Base-by-base conservation (phyloP, 169 alveolate species). In the Babesia divergens region DNA sequence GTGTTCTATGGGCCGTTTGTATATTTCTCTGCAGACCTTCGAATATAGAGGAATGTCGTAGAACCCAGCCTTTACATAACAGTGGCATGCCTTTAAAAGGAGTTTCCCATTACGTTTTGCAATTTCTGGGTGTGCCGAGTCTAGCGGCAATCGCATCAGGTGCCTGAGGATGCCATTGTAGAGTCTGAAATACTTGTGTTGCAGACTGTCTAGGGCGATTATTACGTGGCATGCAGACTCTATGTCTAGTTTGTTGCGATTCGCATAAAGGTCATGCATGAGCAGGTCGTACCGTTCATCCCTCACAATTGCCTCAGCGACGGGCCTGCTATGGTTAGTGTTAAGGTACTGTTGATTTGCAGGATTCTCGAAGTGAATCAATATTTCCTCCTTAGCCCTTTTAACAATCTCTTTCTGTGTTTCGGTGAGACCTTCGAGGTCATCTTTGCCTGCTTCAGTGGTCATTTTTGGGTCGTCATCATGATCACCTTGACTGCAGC, bases 191-290 rank as follows among this genome's bases (percentile, higher is more conserved):
- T 84, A 74, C 47, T 58, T 79, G 86, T 83, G 85, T 35, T 79
- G 68, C 66, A 88, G 46, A 38, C 66, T 83, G 64, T 84, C 84
- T 29, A 88, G 83, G 34, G 93, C 74, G 38, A 83, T 83, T 46
- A 88, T 76, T 35, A 88, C 82, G 47, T 84, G 83, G 66, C 93
- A 88, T 5, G 83, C 83, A 24, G 91, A 83, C 65, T 59, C 79
- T 46, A 80, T 79, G 82, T 88, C 93, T 51, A 88, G 76, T 43
- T 83, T 84, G 52, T 65, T 80, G 53, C 90, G 49, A 65, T 88
- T 83, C 55, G 65, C 82, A 50, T 84, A 88, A 14, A 88, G 60
- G 56, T 88, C 93, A 26, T 79, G 89, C 51, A 88, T 56, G 37
- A 88, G 74, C 64, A 88, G 47, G 54, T 59, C 85, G 52, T 55